These are phyloP conservation scores for Aureobasidium namibiae DNA, from an alignment of 2,329 filamentous ascomycete species.

Conservation along the genomic window DNA sequence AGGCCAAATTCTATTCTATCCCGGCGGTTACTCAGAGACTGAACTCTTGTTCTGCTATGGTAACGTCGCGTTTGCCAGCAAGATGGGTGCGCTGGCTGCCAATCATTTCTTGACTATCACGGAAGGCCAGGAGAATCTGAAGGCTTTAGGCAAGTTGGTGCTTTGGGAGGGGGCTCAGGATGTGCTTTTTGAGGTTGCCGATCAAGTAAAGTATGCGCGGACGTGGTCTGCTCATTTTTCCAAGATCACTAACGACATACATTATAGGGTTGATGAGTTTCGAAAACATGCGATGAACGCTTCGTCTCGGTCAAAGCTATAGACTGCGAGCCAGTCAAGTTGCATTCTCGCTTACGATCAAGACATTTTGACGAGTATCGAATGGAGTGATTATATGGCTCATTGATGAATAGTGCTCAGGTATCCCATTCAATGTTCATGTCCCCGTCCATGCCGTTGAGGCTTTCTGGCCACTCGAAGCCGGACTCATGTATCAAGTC, in stretches of 20 bases:
- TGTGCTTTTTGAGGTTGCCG: neutral
- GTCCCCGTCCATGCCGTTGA: neutral
- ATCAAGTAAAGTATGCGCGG: neutral
- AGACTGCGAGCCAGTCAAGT: no score
- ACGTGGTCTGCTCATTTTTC: neutral
- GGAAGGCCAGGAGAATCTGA: neutral
- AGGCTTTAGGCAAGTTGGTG: neutral
- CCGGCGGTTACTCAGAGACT: neutral
- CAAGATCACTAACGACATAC: neutral
- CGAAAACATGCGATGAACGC: neutral
- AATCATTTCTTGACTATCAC: constrained; percentile 3
- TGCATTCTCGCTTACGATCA: no score
- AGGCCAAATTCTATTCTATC: neutral
- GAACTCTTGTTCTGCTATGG: constrained; percentile 1
- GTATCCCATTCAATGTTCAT: neutral
- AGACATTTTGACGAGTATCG: neutral
- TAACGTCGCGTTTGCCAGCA: neutral
- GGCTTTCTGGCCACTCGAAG: neutral
- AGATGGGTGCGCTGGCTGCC: neutral
- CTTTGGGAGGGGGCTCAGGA: neutral
- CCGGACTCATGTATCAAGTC: neutral
- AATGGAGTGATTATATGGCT: neutral
- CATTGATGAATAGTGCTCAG: no score
- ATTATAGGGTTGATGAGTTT: neutral
- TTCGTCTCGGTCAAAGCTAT: no score